Evolutionary conservation across 495 filamentous ascomycete genomes (phyloP), one percentile per base, ranked within the genome.

Genomic region (Hypoxylon crocopeplum): DNA sequence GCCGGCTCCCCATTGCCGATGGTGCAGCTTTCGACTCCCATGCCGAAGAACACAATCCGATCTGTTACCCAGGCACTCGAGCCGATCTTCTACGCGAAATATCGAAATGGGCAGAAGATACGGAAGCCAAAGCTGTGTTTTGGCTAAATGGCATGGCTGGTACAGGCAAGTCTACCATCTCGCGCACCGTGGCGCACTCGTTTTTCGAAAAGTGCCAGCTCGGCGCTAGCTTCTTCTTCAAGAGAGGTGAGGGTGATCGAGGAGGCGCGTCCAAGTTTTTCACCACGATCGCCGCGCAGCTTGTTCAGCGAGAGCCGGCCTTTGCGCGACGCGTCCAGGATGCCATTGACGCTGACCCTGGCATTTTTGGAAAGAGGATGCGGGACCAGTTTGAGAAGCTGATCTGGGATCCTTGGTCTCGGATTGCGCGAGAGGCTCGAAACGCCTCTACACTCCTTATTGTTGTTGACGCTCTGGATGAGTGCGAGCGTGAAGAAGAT

Each of bases 401-500:
- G 11, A 61, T 84, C 58, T 53, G 80, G 45, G 21, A 74, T 22
- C 78, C 77, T 8, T 59, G 82, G 5, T 44, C 63, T 54, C 27
- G 19, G 7, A 34, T 49, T 30, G 5, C 48, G 13, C 10, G 7
- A 13, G 24, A 51, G 1, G 4, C 22, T 20, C 47, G 33, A 22
- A 30, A 33, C n/a, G 27, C 3, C 15, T 16, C 29, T 6, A 44
- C 45, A 10, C 13, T 72, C 8, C 49, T 77, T 12, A 67, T 83
- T 11, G 72, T 83, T 12, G 66, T 85, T 22, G 81, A 85, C 56
- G 81, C 81, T 46, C 69, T 85, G 13, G 82, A 83, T 44, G 79
- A 84, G 55, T 84, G 78, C 53, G 76, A 77, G 1, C 17, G 58
- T 5, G 73, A 80, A 11, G 30, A 72, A 13, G 73, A 80, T 49